Conservation (phyloP, 495 filamentous ascomycete genomes). For the Podospora tetraspora region DNA sequence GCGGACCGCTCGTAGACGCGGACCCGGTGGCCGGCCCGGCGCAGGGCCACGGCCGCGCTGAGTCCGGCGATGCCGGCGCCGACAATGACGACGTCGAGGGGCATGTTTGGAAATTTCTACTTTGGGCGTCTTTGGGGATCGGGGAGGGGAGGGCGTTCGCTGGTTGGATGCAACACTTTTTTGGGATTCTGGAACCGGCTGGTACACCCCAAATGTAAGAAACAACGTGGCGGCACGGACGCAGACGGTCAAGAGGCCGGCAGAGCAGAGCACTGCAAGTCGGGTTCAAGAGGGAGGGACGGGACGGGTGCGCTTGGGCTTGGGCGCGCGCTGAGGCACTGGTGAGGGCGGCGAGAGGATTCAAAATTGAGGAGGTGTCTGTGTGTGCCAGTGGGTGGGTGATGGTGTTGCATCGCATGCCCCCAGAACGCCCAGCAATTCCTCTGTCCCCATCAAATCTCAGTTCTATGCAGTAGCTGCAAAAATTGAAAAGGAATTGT, state of each 20-base stretch:
- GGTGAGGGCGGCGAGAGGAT: background rate
- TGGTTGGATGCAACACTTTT: background rate
- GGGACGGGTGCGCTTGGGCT: background rate
- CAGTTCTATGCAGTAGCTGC: background rate
- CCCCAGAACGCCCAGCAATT: background rate
- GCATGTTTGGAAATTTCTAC: background rate
- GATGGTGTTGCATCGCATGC: background rate
- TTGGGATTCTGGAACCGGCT: background rate
- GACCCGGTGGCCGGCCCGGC: slow-evolving; percentile 46
- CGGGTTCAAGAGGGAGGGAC: background rate
- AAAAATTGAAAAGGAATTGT: background rate
- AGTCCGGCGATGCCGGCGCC: slow-evolving; percentile 52
- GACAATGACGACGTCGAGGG: slow-evolving; percentile 43
- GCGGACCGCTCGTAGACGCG: slow-evolving; percentile 48
- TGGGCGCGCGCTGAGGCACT: background rate
- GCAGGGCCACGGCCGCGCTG: slow-evolving; percentile 45
- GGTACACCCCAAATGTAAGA: background rate
- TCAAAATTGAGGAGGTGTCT: background rate
- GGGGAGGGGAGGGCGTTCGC: background rate
- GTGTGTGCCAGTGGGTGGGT: background rate
- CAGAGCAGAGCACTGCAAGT: background rate
- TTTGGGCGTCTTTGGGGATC: background rate
- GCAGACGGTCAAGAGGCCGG: background rate
- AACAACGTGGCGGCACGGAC: slow-evolving; percentile 3
- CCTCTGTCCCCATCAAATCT: background rate